These are phyloP conservation scores for Collybiopsis confluens DNA, from an alignment of 768 basidiomycete genomes.

Conservation along the genomic window DNA sequence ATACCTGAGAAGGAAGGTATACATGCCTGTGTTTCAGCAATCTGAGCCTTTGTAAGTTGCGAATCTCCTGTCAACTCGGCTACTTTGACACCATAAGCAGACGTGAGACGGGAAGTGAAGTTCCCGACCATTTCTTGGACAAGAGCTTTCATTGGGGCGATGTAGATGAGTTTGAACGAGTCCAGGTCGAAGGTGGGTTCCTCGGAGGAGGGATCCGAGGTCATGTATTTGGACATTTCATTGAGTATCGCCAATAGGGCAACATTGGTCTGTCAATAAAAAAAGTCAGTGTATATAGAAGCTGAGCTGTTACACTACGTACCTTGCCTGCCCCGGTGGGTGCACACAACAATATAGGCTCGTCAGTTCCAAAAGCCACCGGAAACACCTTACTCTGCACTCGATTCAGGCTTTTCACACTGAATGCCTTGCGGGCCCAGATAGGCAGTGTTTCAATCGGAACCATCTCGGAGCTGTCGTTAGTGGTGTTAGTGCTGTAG, in stretches of 20 bases:
- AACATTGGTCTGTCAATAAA: conserved; percentile 77
- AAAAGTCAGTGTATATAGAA: conserved; percentile 15
- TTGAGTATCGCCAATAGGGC: conserved; percentile 94
- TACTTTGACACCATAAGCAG: conserved; percentile 72
- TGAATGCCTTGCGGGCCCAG: conserved; percentile 89
- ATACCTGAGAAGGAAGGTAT: too few species aligned
- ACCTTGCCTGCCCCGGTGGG: conserved; percentile 99
- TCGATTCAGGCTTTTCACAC: conserved; percentile 76
- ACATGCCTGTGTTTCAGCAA: conserved; percentile 62
- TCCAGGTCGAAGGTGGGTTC: conserved; percentile 38
- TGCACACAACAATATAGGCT: conserved; percentile 92
- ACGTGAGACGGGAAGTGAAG: conserved; percentile 70
- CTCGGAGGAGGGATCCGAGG: conserved; percentile 73
- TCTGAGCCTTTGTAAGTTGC: conserved; percentile 98
- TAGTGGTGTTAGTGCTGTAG: conserved; percentile 35
- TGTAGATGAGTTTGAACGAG: conserved; percentile 94
- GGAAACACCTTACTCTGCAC: conserved; percentile 94
- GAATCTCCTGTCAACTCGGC: conserved; percentile 96
- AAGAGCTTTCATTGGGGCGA: conserved; percentile 98
- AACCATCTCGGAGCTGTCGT: conserved; percentile 61
- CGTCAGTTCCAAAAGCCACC: conserved; percentile 89
- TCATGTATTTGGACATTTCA: conserved; percentile 84
- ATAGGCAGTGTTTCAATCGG: conserved; percentile 68
- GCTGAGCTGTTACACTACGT: conserved; percentile 15
- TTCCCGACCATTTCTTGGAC: conserved; percentile 99